Conservation (phyloP, 2,329 filamentous ascomycete species). For the Ustulina deusta region DNA sequence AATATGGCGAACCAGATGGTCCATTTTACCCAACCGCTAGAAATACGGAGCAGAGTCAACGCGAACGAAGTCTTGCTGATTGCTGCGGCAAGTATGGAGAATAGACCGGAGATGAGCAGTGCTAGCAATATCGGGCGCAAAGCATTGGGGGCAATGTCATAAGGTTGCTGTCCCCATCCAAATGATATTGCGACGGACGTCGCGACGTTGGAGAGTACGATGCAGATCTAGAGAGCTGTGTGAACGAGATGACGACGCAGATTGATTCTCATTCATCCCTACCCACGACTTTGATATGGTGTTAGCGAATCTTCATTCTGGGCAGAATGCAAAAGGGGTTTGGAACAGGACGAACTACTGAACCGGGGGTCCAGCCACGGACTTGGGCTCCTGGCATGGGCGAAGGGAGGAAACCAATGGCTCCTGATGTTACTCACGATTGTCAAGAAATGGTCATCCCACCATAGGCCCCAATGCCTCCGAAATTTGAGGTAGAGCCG, state of each 20-base stretch:
- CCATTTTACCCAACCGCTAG: conserved; percentile 45
- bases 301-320: conserved; percentile 7
- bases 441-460: conserved; percentile 51
- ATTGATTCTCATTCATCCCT: neutral
- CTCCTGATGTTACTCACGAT: conserved; percentile 20
- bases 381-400: too few relatives aligned
- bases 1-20: conserved; percentile 52
- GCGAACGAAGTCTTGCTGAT: conserved; percentile 56
- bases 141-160: conserved; percentile 32
- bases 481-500: conserved; percentile 46
- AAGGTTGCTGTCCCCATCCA: conserved; percentile 38
- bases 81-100: conserved; percentile 50
- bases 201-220: conserved; percentile 33
- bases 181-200: conserved; percentile 40
- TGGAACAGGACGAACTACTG: neutral
- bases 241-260: neutral
- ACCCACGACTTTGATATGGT: conserved; percentile 44
- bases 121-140: conserved; percentile 39
- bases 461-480: conserved; percentile 47
- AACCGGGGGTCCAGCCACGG: neutral
- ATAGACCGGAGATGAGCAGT: conserved; percentile 40
- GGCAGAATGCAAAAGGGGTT: neutral
- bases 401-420: neutral
- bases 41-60: conserved; percentile 53
- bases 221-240: conserved; percentile 27